A percentile compares a stretch with the other conserved stretches of the same genome.
Conservation (phyloP, 306 rosid genomes). For the Benincasa hispida region DNA sequence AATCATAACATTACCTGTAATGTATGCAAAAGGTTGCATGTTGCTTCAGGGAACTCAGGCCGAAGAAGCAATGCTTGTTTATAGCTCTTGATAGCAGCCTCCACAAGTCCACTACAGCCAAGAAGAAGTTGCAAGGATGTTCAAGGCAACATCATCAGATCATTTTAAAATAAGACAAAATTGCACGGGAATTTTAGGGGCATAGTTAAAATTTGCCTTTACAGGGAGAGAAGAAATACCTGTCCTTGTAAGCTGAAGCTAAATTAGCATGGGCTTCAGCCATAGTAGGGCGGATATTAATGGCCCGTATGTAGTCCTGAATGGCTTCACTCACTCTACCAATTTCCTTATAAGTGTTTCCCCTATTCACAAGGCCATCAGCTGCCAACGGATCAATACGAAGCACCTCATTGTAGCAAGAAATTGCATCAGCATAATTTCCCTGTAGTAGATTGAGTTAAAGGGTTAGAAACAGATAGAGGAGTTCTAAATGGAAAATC, state of each 20-base stretch:
- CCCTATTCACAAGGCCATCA: slow-evolving; percentile 97
- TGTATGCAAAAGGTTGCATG: slow-evolving; percentile 94
- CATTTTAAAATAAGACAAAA: background rate
- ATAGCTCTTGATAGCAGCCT: slow-evolving; percentile 82
- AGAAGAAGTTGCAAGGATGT: too few species aligned
- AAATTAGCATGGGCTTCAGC: slow-evolving; percentile 99
- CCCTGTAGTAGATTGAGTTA: slow-evolving; percentile 41
- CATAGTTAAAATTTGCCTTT: background rate
- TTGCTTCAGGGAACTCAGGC: slow-evolving; percentile 92
- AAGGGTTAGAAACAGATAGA: background rate
- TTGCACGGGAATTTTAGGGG: background rate
- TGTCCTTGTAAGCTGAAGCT: slow-evolving; percentile 98
- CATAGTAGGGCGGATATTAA: slow-evolving; percentile 71
- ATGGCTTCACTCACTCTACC: slow-evolving; percentile 96
- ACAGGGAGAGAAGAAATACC: slow-evolving; percentile 24
- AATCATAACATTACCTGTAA: slow-evolving; percentile 48
- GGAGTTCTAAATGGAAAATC: background rate
- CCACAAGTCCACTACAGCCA: slow-evolving; percentile 80
- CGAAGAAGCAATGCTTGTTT: slow-evolving; percentile 74
- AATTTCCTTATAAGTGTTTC: slow-evolving; percentile 94
- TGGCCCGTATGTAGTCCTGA: slow-evolving; percentile 75
- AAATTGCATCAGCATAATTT: slow-evolving; percentile 88
- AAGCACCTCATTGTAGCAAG: slow-evolving; percentile 96
- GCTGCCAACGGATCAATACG: slow-evolving; percentile 98
- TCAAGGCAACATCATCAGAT: background rate